These are phyloP conservation scores for Mucuna pruriens DNA, from an alignment of 306 rosid genomes.

Conservation along the genomic window DNA sequence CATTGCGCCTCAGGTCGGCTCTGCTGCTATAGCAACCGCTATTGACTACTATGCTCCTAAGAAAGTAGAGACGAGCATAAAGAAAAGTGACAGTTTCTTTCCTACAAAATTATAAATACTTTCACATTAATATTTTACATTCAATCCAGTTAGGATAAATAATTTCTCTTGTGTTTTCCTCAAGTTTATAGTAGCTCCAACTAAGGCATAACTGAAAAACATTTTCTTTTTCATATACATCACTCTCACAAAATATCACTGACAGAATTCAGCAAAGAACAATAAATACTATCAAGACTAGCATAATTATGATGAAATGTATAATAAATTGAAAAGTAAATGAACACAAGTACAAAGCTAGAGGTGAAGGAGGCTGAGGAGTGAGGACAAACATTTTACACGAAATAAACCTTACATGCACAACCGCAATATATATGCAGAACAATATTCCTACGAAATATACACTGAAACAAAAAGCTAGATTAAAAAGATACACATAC, in stretches of 20 bases:
- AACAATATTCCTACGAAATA: background rate
- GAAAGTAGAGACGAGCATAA: slow-evolving; percentile 7
- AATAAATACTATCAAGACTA: background rate
- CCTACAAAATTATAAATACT: background rate
- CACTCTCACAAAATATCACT: slow-evolving; percentile 2
- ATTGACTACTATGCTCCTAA: too few species aligned
- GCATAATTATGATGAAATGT: background rate
- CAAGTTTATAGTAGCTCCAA: background rate
- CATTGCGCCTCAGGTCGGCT: too few species aligned
- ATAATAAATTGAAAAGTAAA: background rate
- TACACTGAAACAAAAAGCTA: background rate
- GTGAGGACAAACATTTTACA: background rate
- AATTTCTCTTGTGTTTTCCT: background rate
- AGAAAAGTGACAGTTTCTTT: slow-evolving; percentile 15
- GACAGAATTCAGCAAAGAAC: background rate
- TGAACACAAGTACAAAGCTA: background rate
- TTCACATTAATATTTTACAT: background rate
- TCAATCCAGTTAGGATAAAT: background rate
- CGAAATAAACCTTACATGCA: background rate
- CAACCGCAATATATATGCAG: background rate
- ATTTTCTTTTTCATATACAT: background rate
- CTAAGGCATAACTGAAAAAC: background rate
- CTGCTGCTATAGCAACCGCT: too few species aligned
- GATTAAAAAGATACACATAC: slow-evolving; percentile 41
- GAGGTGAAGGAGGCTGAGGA: background rate